Conservation (phyloP, 805 yeast genomes). For the Ogataea paradorogensis region DNA sequence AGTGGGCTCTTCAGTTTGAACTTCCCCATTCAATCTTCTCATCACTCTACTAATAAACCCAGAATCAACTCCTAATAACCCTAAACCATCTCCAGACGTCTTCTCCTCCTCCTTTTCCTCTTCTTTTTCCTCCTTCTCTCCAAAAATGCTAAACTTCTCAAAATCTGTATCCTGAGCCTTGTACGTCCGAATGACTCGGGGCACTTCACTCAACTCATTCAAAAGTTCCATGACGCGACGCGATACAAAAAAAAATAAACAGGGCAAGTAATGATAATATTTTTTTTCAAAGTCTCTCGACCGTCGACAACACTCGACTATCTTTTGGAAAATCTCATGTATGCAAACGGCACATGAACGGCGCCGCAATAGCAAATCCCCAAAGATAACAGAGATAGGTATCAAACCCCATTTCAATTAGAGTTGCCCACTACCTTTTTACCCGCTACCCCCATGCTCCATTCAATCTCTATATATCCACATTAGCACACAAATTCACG, state of each 20-base stretch:
- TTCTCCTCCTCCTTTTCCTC: constrained; percentile 1
- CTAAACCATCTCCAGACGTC: constrained; percentile 4
- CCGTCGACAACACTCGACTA: constrained; percentile 3
- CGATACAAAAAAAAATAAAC: constrained; percentile 1
- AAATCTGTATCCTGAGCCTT: constrained; percentile 8
- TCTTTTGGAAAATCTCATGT: background rate
- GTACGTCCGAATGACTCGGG: constrained; percentile 7
- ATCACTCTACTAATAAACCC: constrained; percentile 15
- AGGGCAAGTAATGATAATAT: background rate
- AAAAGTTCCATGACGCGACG: constrained; percentile 23
- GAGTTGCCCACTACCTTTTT: too few relatives aligned
- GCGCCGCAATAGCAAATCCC: too few relatives aligned
- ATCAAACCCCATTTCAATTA: too few relatives aligned
- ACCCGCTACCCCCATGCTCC: too few relatives aligned
- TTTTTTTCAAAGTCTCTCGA: background rate
- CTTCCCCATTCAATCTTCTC: constrained; percentile 17
- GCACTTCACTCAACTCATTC: constrained; percentile 20
- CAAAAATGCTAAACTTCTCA: constrained; percentile 8
- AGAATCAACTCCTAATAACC: constrained; percentile 17
- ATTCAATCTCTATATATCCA: too few relatives aligned
- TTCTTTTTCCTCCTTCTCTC: constrained; percentile 1
- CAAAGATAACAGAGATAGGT: too few relatives aligned
- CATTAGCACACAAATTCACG: too few relatives aligned
- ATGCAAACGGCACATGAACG: too few relatives aligned
- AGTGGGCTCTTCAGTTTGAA: background rate